Base-by-base conservation (phyloP, 371 early-diverging fungal genomes). In the Lichtheimia ornata region DNA sequence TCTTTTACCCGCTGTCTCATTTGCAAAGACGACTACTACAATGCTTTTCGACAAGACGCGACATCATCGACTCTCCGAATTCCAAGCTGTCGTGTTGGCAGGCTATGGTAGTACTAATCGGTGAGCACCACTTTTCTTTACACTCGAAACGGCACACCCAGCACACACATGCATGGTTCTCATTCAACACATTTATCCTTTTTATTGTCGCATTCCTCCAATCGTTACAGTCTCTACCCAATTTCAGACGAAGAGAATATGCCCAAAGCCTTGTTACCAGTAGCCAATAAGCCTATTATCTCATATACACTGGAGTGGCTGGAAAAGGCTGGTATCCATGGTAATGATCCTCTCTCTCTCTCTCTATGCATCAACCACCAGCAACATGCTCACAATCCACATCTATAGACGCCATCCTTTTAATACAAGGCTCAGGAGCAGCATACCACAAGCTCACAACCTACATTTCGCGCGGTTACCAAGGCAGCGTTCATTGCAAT, bases 281-380 rank as follows among this genome's bases (percentile, higher is more conserved):
- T 97, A 35, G 97, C 91, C 15, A 96, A 96, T 73, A 89, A 89
- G 69, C 98, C 98, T 30, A 91, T 96, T 81, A 86, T 97, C 63
- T 85, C 88, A 63, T 94, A 97, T 68, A 88, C 88, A 14, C 82
- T 97, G 49, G 87, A 94, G 59, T 97, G 98, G 97, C 83, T 97
- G 6, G 95, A 95, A 63, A 82, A 84, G 45, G 93, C 94, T 14
- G 89, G 91, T 49, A 85, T 97, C 28, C 80, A 84, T 67, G 95
- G 95, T 93, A 76, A 30, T 27, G 22, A n/a, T 35, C 25, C 20
- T 20, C 22, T 22, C 35, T 20, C 28, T 44, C 5, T 14, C 0
- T 14, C 3, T 4, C 11, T 5, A 20, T 11, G 35, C 9, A 35
- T 2, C 35, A 9, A 35, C 22, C 9, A 4, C 28, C 1, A 47